Conservation (phyloP, 441 rosid genomes). For the Pelargonium exstipulatum region DNA sequence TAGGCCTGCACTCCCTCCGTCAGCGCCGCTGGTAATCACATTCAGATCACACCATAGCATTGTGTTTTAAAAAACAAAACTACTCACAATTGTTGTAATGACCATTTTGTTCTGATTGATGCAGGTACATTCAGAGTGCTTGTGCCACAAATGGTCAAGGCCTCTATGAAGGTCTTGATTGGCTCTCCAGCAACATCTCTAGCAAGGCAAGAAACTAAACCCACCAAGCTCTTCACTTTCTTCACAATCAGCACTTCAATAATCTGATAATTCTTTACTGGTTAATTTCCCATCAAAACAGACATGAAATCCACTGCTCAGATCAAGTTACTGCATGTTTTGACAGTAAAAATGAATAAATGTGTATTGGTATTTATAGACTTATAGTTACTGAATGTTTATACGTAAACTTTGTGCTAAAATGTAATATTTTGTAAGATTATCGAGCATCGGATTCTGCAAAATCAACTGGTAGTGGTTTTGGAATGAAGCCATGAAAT, state of each 20-base stretch:
- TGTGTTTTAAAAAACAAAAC: too few relatives aligned
- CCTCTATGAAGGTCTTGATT: constrained; percentile 63
- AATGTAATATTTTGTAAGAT: too few relatives aligned
- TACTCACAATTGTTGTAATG: background rate
- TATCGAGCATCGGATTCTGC: background rate
- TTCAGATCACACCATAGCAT: too few relatives aligned
- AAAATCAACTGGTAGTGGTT: background rate
- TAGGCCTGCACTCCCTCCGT: constrained; percentile 49
- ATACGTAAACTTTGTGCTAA: too few relatives aligned
- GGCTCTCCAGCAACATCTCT: constrained; percentile 53
- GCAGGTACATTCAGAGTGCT: constrained; percentile 52
- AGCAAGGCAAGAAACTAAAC: constrained; percentile 34
- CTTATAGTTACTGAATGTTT: background rate
- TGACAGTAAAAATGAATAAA: background rate
- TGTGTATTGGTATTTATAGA: background rate
- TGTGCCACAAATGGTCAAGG: constrained; percentile 60
- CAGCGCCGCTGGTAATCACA: constrained; percentile 45
- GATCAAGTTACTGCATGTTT: background rate
- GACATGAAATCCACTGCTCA: constrained; percentile 4
- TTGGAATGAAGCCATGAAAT: too few relatives aligned
- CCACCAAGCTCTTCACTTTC: background rate
- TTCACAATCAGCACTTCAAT: background rate
- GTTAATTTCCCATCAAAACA: background rate
- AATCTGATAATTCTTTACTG: background rate
- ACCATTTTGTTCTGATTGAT: background rate